A percentile compares a stretch with the other conserved stretches of the same genome.
These are phyloP conservation scores for Pseudogymnoascus sp. DNA, from an alignment of 2,329 filamentous ascomycete species.

Conservation along the genomic window DNA sequence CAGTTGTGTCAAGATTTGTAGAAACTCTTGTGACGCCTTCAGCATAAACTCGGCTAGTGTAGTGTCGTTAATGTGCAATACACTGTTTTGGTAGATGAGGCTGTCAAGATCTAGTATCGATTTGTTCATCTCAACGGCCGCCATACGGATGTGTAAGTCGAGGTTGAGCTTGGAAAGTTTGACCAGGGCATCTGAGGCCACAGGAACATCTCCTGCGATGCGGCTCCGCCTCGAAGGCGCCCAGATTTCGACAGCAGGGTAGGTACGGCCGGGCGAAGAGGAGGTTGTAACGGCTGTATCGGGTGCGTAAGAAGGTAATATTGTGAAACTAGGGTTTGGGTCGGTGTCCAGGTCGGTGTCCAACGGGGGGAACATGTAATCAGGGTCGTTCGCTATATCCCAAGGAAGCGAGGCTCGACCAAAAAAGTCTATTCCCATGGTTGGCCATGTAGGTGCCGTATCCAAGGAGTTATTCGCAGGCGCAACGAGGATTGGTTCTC, in stretches of 20 bases:
- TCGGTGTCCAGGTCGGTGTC: background rate
- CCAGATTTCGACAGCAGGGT: background rate
- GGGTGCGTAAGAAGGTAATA: background rate
- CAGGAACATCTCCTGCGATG: background rate
- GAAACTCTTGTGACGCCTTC: background rate
- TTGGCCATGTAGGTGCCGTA: background rate
- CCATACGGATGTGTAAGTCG: background rate
- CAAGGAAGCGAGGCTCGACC: background rate
- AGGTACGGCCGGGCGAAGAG: background rate
- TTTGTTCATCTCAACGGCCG: background rate
- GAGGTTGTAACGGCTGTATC: background rate
- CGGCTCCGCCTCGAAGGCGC: background rate
- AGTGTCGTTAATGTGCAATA: background rate
- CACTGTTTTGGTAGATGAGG: background rate
- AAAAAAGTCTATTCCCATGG: background rate
- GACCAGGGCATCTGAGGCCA: background rate
- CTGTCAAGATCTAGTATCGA: background rate
- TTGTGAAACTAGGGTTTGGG: background rate
- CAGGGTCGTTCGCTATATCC: background rate
- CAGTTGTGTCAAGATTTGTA: conserved; percentile 2
- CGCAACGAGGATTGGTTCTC: background rate
- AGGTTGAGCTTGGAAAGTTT: conserved; percentile 3
- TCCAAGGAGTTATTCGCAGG: background rate
- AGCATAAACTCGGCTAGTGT: background rate
- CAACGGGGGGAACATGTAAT: background rate